phyloP scores from a whole-genome alignment of 345 rosid species.

The Leavenworthia alabamica region DNA sequence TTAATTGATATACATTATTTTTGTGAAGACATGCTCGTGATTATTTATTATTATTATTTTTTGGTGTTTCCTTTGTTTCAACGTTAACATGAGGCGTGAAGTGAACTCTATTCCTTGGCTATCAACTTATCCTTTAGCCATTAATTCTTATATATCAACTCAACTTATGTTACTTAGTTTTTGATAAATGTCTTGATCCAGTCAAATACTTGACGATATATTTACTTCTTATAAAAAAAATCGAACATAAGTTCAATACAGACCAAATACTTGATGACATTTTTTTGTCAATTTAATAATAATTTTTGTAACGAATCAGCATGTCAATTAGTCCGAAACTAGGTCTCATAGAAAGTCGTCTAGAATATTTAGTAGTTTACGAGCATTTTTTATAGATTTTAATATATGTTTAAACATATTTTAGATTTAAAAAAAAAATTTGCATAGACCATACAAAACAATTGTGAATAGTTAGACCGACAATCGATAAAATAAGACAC shows the following conservation, averaged over 20 bases:
- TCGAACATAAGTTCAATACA: background rate
- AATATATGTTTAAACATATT: too few species aligned
- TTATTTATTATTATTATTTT: background rate
- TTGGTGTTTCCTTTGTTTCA: background rate
- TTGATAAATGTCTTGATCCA: constrained; percentile 5
- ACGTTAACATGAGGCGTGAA: constrained; percentile 37
- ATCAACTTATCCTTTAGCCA: background rate
- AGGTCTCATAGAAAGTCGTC: too few species aligned
- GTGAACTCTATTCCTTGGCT: constrained; percentile 15
- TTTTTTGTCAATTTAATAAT: too few species aligned
- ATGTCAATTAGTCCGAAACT: too few species aligned
- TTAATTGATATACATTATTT: constrained; percentile 33
- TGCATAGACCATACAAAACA: too few species aligned
- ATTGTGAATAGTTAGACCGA: too few species aligned
- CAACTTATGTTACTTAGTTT: constrained; percentile 5
- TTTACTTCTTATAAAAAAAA: background rate
- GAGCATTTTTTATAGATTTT: too few species aligned
- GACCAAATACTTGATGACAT: too few species aligned
- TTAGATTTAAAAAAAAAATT: too few species aligned
- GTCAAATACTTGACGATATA: background rate
- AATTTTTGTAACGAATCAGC: too few species aligned
- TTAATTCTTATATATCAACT: constrained; percentile 1
- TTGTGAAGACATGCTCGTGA: constrained; percentile 53
- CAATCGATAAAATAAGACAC: too few species aligned
- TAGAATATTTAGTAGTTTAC: too few species aligned